Conservation (phyloP, 306 rosid species). For the Styphnolobium japonicum region DNA sequence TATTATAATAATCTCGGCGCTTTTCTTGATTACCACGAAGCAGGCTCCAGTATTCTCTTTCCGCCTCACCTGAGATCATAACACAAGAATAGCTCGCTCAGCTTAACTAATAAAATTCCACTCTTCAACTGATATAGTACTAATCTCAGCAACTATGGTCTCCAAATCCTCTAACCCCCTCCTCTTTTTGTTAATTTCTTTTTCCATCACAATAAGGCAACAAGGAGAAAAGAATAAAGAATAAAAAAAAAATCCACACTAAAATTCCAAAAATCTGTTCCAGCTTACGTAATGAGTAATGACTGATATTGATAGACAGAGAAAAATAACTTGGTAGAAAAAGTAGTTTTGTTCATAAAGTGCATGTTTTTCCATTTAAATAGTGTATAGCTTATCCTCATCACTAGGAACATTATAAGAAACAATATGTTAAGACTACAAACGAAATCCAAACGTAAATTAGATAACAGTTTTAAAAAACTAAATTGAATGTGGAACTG, state of each 20-base stretch:
- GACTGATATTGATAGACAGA: too few species aligned
- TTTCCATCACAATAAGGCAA: too few species aligned
- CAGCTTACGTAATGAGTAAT: too few species aligned
- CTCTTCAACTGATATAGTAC: too few species aligned
- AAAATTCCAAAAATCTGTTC: too few species aligned
- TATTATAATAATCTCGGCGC: conserved; percentile 40
- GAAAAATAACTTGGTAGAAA: too few species aligned
- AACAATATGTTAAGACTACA: neutral
- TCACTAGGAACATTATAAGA: neutral
- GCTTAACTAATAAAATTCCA: neutral
- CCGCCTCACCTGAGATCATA: conserved; percentile 67
- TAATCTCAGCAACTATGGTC: too few species aligned
- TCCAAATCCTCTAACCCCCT: too few species aligned
- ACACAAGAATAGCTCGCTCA: neutral
- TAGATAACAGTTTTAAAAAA: neutral
- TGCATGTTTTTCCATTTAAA: neutral
- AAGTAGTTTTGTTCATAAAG: too few species aligned
- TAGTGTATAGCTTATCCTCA: neutral
- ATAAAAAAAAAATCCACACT: too few species aligned
- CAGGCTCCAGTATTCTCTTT: conserved; percentile 76
- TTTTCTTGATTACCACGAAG: conserved; percentile 72
- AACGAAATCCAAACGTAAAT: neutral
- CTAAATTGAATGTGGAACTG: neutral
- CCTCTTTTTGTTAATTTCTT: too few species aligned
- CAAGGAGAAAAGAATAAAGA: neutral